Evolutionary conservation across 495 filamentous ascomycete species (phyloP).

Genomic region (Elaphomyces granulatus): DNA sequence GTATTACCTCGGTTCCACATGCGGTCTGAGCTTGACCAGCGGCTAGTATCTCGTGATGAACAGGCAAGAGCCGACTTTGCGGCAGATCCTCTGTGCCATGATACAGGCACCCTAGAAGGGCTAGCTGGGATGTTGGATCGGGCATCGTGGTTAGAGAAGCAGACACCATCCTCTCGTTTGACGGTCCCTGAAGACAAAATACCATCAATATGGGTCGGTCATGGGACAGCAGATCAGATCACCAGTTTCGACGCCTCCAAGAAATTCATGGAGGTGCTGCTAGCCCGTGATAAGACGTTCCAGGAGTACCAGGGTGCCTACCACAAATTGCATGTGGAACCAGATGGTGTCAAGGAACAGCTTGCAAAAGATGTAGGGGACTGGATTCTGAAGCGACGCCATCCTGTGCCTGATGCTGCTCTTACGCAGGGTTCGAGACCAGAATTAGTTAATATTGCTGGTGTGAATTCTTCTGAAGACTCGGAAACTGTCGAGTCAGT

Average conservation of each 20-base stretch:
- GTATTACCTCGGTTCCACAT: constrained; percentile 48
- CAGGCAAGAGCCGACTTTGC: constrained; percentile 37
- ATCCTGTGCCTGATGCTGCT: neutral
- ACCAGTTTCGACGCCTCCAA: constrained; percentile 47
- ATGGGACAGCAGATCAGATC: constrained; percentile 42
- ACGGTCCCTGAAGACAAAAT: neutral
- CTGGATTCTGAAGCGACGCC: constrained; percentile 49
- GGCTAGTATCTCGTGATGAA: constrained; percentile 47
- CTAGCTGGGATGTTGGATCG: constrained; percentile 63
- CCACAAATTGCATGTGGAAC: constrained; percentile 62
- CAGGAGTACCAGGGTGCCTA: constrained; percentile 62
- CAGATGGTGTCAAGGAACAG: constrained; percentile 39
- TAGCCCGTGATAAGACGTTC: constrained; percentile 50
- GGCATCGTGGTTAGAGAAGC: constrained; percentile 13
- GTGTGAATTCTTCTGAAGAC: no score
- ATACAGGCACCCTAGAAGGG: constrained; percentile 66
- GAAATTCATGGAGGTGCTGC: constrained; percentile 41
- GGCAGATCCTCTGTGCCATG: constrained; percentile 55
- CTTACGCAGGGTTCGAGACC: no score
- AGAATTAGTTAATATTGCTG: no score
- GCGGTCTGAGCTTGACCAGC: constrained; percentile 39
- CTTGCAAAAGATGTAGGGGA: constrained; percentile 58
- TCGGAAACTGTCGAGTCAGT: no score
- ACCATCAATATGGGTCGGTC: constrained; percentile 14
- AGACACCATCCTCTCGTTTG: neutral